A percentile compares a stretch with the other conserved stretches of the same genome.
Evolutionary conservation across 2,329 filamentous ascomycete species (phyloP).

Genomic region (Ophiostoma quercus): DNA sequence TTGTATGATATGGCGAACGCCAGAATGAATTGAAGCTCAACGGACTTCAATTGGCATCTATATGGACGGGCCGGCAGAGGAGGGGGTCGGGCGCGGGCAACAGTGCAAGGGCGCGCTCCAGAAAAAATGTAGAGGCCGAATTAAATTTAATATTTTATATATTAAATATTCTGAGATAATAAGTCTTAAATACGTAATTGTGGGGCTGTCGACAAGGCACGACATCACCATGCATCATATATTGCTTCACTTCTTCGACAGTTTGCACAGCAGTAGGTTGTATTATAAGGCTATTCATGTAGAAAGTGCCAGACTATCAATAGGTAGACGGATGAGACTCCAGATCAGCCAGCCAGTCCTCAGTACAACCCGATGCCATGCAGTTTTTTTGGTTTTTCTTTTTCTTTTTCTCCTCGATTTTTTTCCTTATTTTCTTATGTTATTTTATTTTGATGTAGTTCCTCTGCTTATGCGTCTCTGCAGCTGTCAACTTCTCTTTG

Average conservation of each 20-base stretch:
- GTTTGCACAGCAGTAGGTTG: neutral
- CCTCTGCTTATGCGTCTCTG: neutral
- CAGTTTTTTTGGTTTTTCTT: neutral
- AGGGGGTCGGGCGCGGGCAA: constrained; percentile 4
- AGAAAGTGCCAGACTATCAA: neutral
- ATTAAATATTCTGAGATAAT: neutral
- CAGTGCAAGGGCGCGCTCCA: neutral
- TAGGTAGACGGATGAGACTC: neutral
- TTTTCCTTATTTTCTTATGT: neutral
- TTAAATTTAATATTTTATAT: neutral
- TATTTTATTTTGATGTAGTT: neutral
- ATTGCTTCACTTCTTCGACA: neutral
- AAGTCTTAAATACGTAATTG: neutral
- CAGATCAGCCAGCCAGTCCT: neutral
- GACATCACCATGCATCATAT: neutral
- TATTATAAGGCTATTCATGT: neutral
- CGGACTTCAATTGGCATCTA: neutral
- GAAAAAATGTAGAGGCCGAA: neutral
- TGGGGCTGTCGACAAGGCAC: neutral
- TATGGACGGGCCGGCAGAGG: neutral
- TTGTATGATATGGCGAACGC: neutral
- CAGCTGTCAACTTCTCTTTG: neutral
- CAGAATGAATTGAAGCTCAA: neutral
- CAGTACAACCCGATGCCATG: neutral
- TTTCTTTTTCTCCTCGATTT: neutral